Base-by-base conservation (phyloP, 2,329 filamentous ascomycete species). In the Ophiostoma piceae region DNA sequence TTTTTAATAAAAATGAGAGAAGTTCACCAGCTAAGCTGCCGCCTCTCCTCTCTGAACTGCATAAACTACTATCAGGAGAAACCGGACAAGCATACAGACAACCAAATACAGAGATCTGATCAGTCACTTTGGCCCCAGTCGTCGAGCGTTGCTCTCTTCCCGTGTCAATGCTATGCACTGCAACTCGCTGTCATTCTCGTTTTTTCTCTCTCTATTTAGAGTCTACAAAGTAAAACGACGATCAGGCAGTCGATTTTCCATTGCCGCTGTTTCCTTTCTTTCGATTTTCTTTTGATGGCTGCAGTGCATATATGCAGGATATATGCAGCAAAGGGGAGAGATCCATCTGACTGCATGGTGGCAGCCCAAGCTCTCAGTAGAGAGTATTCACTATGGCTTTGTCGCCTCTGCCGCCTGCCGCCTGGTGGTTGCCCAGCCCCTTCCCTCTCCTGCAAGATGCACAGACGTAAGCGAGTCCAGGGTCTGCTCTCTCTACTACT, bases 211-310 rank as follows among this genome's bases (percentile, higher is more conserved):
- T 35, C 35, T 35, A 1, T 35, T 5, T 8, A 35, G 8, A 35
- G 35, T 35, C 35, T 5, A 35, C 5, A 35, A 5, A 6, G 35
- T 26, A 16, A 14, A 57, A 57, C 51, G 51, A 57, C 51, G 51
- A 57, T 57, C 57, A 35, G 57, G 57, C 57, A 65, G 32, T 39
- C 7, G 29, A 39, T 37, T 65, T 64, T 65, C 35, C 60, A 65
- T 65, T 65, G 35, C 35, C 35, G 29, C 60, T 32, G 35, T 54
- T 67, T 43, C 66, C 66, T 51, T 19, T 14, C 12, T 12, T 35
- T 19, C 19, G 7, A 2, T 35, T 29, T 7, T 14, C 12, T 22
- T 62, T 32, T 62, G 11, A 41, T 3, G 39, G 39, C 26, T 29
- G 26, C 26, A 29, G 26, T 29, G 39, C 57, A 60, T 12, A 29